Evolutionary conservation across 345 rosid species (phyloP), one percentile per base, ranked within the genome.

Genomic region (Melastoma malabathricum): DNA sequence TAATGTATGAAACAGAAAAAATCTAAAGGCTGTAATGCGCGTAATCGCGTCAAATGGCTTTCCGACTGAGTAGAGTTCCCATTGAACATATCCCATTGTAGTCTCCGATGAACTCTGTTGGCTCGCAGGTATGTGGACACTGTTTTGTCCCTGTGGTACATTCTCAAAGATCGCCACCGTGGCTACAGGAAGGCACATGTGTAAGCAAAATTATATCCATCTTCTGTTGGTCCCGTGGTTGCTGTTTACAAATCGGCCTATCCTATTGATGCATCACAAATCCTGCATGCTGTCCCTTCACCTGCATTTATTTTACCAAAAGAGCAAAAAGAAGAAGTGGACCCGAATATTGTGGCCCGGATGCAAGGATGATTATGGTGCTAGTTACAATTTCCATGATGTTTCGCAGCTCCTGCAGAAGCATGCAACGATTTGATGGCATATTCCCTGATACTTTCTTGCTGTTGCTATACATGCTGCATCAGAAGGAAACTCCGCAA

Each of bases 381-480:
- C 12, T 8, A 12, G 12, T 34, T 9, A 34, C 41, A 34, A 7
- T 60, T 46, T 55, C 64, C 45, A 60, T 19, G 45, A 16, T 51
- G 41, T 51, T 57, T 52, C 7, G 38, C 89, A 89, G 97, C 97
- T 59, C 81, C 97, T 41, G 85, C 84, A 18, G 97, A 89, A 74
- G 84, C 93, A 59, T 89, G 92, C 60, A 89, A 80, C 61, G 92
- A 85, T 55, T 64, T 89, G 62, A 75, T 89, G 92, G 92, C 92
- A 10, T 89, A 89, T 65, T 84, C 97, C 10, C 63, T 84, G 72
- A 74, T 89, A 67, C 63, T 84, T 48, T 89, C 97, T 47, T 89
- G 97, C 64, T 89, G 97, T 68, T 89, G 97, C 71, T 84, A 89
- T 56, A 89, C 97, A 52, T 85, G 97, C 68, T 89, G 97, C 9